phyloP scores from a whole-genome alignment of 1,284 basidiomycete genomes.

The Heterobasidion occidentale region DNA sequence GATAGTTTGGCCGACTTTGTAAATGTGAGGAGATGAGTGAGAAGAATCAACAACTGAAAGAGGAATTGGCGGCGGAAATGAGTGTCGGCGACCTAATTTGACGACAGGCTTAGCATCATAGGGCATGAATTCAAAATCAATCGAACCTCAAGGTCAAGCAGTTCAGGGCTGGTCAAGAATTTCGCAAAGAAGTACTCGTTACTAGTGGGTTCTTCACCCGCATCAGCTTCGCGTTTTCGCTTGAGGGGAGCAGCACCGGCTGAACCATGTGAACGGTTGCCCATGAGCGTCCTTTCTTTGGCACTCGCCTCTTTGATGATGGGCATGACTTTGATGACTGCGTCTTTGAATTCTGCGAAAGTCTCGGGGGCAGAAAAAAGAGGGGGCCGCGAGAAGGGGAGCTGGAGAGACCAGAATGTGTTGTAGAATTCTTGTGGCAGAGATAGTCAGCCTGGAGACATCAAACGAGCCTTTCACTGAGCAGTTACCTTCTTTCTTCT shows the following conservation, averaged over 20 bases:
- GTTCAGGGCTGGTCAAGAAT: constrained; percentile 79
- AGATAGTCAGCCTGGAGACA: background rate
- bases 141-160: constrained; percentile 78
- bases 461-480: constrained; percentile 2
- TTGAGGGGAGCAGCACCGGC: constrained; percentile 38
- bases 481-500: constrained; percentile 58
- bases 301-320: constrained; percentile 78
- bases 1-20: constrained; percentile 59
- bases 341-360: constrained; percentile 57
- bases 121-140: too few relatives aligned
- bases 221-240: constrained; percentile 54
- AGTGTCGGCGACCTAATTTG: constrained; percentile 69
- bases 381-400: constrained; percentile 67
- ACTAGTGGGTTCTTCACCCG: constrained; percentile 35
- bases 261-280: constrained; percentile 35
- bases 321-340: constrained; percentile 63
- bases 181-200: constrained; percentile 88
- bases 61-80: constrained; percentile 89
- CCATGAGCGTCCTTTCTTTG: constrained; percentile 78
- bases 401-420: constrained; percentile 80
- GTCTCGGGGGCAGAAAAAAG: constrained; percentile 47
- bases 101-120: background rate
- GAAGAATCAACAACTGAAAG: constrained; percentile 78
- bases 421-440: constrained; percentile 62
- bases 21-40: constrained; percentile 75